Evolutionary conservation across 2,329 filamentous ascomycete species (phyloP).

Genomic region (Apiospora pterosperma): DNA sequence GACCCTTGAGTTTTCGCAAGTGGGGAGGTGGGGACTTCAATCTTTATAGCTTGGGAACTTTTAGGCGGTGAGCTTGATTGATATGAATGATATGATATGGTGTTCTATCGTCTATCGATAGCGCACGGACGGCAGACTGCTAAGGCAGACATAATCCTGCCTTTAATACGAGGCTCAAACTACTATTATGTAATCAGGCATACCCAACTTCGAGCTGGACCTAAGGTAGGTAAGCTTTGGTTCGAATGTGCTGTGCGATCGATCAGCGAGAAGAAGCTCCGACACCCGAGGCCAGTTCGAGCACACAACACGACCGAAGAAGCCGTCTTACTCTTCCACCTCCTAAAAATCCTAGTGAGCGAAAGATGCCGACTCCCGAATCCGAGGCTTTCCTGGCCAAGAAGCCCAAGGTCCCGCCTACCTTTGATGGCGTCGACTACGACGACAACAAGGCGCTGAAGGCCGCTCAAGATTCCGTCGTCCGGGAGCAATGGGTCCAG

Average conservation of each 20-base stretch:
- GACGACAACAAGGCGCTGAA: slow-evolving; percentile 79
- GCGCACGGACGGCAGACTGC: background rate
- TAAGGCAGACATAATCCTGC: background rate
- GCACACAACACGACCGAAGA: background rate
- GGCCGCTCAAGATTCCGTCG: slow-evolving; percentile 76
- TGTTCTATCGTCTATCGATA: background rate
- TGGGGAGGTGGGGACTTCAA: background rate
- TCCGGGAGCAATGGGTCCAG: slow-evolving; percentile 84
- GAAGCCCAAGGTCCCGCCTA: slow-evolving; percentile 78
- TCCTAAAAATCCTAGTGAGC: background rate
- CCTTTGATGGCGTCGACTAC: slow-evolving; percentile 84
- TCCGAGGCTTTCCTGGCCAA: slow-evolving; percentile 77
- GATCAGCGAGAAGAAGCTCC: background rate
- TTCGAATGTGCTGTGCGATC: background rate
- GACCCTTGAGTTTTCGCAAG: slow-evolving; percentile 2
- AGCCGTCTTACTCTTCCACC: background rate
- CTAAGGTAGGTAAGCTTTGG: background rate
- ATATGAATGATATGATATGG: slow-evolving; percentile 3
- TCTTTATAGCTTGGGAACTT: slow-evolving; percentile 5
- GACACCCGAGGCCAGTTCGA: background rate
- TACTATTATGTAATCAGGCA: background rate
- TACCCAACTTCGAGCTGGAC: background rate
- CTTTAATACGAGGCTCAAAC: background rate
- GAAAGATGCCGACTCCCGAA: slow-evolving; percentile 75
- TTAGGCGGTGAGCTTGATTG: slow-evolving; percentile 8